Evolutionary conservation across 2,329 filamentous ascomycete species (phyloP).

Genomic region (Magnaporthiopsis incrustans): DNA sequence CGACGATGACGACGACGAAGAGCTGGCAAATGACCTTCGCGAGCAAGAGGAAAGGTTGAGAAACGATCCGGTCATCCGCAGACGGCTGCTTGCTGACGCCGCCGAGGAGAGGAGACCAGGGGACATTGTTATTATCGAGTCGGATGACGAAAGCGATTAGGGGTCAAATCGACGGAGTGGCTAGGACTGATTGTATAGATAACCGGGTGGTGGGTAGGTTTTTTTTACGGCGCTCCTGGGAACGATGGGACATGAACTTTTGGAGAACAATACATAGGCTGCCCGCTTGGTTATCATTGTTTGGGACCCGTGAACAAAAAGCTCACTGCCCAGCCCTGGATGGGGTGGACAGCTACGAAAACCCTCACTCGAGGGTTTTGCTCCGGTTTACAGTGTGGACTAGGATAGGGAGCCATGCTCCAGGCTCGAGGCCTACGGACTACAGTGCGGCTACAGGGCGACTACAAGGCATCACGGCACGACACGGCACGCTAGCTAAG

Average conservation of each 20-base stretch:
- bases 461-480: background rate
- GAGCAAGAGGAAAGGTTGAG: conserved; percentile 7
- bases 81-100: conserved; percentile 38
- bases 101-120: conserved; percentile 24
- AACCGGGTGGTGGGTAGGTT: too few species aligned
- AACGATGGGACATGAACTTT: too few species aligned
- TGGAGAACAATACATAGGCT: too few species aligned
- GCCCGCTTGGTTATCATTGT: too few species aligned
- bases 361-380: background rate
- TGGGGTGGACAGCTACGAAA: background rate
- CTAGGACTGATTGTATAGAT: too few species aligned
- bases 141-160: background rate
- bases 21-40: background rate
- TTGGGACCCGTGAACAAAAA: background rate
- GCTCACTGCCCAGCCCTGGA: background rate
- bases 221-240: too few species aligned
- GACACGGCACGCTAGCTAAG: too few species aligned
- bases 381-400: background rate
- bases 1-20: background rate
- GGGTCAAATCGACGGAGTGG: background rate
- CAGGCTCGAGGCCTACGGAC: background rate
- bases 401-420: too few species aligned
- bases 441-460: background rate
- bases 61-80: conserved; percentile 14
- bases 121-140: background rate